Evolutionary conservation across 1,139 yeast genomes (phyloP).

Genomic region (Geotrichum bryndzae): DNA sequence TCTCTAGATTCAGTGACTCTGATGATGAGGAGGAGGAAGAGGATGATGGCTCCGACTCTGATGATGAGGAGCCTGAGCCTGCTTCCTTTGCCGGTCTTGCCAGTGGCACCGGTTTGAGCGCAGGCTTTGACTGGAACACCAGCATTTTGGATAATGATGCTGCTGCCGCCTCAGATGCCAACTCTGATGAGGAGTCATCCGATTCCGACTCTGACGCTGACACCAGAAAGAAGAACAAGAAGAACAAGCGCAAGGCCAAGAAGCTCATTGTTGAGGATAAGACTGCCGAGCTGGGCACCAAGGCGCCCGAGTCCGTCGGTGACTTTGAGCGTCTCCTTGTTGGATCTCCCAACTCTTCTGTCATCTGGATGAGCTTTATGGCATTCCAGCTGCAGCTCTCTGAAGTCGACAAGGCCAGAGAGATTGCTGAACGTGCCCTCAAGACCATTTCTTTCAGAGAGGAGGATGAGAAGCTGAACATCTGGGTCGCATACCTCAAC

Average conservation of each 20-base stretch:
- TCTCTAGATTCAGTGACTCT: conserved; percentile 22
- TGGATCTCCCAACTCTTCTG: conserved; percentile 90
- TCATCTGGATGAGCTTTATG: conserved; percentile 97
- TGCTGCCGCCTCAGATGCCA: conserved; percentile 29
- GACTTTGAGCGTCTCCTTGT: conserved; percentile 89
- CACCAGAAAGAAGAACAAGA: conserved; percentile 30
- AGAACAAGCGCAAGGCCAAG: conserved; percentile 38
- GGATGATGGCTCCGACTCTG: conserved; percentile 27
- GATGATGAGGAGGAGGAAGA: conserved; percentile 30
- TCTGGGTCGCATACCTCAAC: conserved; percentile 93
- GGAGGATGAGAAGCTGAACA: conserved; percentile 86
- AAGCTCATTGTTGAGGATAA: conserved; percentile 58
- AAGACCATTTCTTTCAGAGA: conserved; percentile 86
- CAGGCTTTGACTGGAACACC: conserved; percentile 94
- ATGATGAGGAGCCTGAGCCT: conserved; percentile 14
- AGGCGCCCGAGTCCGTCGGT: conserved; percentile 79
- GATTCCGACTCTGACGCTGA: conserved; percentile 44
- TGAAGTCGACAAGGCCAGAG: conserved; percentile 91
- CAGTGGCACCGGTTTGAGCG: conserved; percentile 53
- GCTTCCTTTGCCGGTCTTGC: conserved; percentile 19
- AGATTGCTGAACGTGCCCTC: conserved; percentile 85
- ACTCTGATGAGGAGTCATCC: conserved; percentile 41
- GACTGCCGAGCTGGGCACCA: conserved; percentile 74
- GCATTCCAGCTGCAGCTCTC: conserved; percentile 93
- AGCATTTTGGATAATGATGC: conserved; percentile 75